Percentiles rank a stretch among this genome's conserved stretches.
These are phyloP conservation scores for Pseudozyma pruni DNA, from an alignment of 1,284 basidiomycete species.

Conservation along the genomic window DNA sequence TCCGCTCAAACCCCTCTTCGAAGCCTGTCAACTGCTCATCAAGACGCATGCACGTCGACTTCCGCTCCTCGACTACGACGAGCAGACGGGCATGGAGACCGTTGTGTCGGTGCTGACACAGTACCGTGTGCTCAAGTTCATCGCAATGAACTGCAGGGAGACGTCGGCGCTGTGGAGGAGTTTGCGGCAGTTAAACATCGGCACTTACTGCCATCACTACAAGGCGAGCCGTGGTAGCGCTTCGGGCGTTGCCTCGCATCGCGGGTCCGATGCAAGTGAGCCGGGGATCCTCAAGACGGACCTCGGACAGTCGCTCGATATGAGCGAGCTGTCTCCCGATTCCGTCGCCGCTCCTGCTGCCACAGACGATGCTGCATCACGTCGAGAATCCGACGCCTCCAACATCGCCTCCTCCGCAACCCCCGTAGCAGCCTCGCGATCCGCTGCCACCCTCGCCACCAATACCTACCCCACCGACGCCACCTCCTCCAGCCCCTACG, in stretches of 20 bases:
- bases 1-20: conserved; percentile 84
- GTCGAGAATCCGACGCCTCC: too few species aligned
- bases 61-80: conserved; percentile 91
- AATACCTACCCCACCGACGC: too few species aligned
- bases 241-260: conserved; percentile 9
- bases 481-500: conserved; percentile 72
- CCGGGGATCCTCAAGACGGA: conserved; percentile 26
- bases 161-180: conserved; percentile 73
- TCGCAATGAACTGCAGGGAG: conserved; percentile 82
- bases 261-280: conserved; percentile 40
- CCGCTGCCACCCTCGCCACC: too few species aligned
- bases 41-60: conserved; percentile 94
- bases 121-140: conserved; percentile 97
- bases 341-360: conserved; percentile 6
- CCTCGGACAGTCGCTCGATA: conserved; percentile 4
- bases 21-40: conserved; percentile 89
- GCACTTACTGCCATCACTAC: conserved; percentile 80
- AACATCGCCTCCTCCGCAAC: too few species aligned
- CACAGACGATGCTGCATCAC: not conserved
- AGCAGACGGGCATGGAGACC: conserved; percentile 92
- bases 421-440: too few species aligned
- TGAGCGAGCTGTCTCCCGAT: conserved; percentile 25
- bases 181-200: conserved; percentile 87
- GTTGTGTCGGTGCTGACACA: conserved; percentile 96
- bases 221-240: conserved; percentile 2